Evolutionary conservation across 768 basidiomycete genomes (phyloP), one percentile per base, ranked within the genome.

Genomic region (Phylloporus arenicola): DNA sequence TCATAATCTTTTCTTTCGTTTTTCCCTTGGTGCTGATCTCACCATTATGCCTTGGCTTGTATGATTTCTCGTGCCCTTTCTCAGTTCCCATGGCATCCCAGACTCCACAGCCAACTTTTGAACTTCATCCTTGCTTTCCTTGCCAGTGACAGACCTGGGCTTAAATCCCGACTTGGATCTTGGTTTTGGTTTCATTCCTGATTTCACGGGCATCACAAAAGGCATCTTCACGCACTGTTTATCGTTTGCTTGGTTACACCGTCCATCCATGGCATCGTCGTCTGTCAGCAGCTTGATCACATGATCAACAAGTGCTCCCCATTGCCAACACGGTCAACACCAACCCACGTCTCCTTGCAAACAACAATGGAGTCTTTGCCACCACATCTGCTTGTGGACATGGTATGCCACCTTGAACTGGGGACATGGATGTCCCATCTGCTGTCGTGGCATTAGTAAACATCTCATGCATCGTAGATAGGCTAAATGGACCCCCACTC

Each of bases 111-210:
- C 31, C 20, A 39, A 20, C 29, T 37, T 45, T 30, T 33, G 39
- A n/a, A 27, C 43, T 27, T 54, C 57, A 0, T 22, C 48, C 11
- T 33, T 49, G 17, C 33, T 53, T 27, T 48, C 48, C 11, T 11
- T 48, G 6, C 27, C 41, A 1, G 17, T 10, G 7, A 30, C 31
- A 2, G 45, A 51, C 22, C 16, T 13, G 16, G 60, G 39, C 35
- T 13, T 16, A 5, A 57, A 43, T 8, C 16, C 38, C 4, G 55
- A 50, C 20, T 51, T 50, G 3, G 61, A 55, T 17, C 42, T 58
- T 6, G 57, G 52, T 35, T 57, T 58, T 27, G 57, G 60, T 25
- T 57, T 67, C 65, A 67, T 67, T 9, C 58, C 58, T 2, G 60
- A 60, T 34, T 56, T 64, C 46, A 67, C 46, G 9, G 65, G 62